phyloP scores from a whole-genome alignment of 176 grass and related monocot species.

The Avena atlantica region DNA sequence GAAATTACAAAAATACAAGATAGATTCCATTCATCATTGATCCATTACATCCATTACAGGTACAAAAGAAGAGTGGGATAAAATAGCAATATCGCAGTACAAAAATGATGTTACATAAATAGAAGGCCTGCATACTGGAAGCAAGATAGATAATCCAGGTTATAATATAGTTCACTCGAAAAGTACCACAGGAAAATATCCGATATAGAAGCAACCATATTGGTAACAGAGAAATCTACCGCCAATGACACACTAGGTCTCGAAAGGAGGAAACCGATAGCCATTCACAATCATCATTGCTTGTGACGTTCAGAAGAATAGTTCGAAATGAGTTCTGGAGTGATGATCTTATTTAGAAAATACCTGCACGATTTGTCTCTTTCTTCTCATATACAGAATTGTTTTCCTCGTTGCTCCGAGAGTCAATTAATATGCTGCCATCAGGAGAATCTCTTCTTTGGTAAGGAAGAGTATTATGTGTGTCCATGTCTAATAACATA shows the following conservation, averaged over 20 bases:
- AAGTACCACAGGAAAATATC: neutral
- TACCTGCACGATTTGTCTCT: conserved; percentile 54
- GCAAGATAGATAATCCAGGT: conserved; percentile 29
- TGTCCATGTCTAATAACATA: conserved; percentile 66
- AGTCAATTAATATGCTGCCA: conserved; percentile 37
- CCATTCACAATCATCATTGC: conserved; percentile 20
- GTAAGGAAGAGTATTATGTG: conserved; percentile 35
- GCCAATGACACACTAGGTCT: conserved; percentile 15
- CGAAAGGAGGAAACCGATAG: conserved; percentile 15
- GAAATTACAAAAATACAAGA: conserved; percentile 17
- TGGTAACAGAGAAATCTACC: conserved; percentile 4
- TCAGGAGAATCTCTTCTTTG: conserved; percentile 42
- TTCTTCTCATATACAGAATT: conserved; percentile 40
- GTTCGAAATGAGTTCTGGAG: conserved; percentile 8
- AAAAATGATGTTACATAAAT: neutral
- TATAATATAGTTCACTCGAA: conserved; percentile 20
- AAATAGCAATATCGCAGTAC: neutral
- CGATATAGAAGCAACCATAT: conserved; percentile 10
- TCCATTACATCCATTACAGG: conserved; percentile 31
- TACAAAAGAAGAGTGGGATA: neutral
- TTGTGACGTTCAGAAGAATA: conserved; percentile 23
- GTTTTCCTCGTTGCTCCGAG: neutral
- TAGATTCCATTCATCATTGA: neutral
- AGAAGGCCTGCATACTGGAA: neutral
- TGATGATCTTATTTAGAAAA: conserved; percentile 18